Conservation (phyloP, 257 asterid species). For the Dorcoceras hygrometricum region DNA sequence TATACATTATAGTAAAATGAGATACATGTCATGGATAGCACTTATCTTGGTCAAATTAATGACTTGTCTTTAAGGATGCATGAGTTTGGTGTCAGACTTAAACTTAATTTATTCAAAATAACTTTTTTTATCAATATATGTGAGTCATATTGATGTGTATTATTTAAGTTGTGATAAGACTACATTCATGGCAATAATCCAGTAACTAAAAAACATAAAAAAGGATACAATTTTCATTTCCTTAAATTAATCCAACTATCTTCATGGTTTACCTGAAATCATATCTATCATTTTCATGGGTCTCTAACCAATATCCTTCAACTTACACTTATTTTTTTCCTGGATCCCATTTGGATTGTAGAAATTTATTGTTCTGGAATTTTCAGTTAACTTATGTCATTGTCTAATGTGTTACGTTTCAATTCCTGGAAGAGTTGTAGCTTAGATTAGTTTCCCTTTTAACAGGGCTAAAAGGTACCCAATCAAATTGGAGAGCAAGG, state of each 20-base stretch:
- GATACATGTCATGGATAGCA: not conserved
- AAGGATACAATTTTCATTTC: not conserved
- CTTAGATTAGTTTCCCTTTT: constrained; percentile 23
- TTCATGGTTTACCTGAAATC: not conserved
- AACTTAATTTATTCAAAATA: too few species aligned
- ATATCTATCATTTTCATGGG: not conserved
- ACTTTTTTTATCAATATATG: too few species aligned
- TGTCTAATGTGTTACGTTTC: constrained; percentile 14
- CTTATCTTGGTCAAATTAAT: not conserved
- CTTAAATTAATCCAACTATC: not conserved
- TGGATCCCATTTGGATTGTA: constrained; percentile 1
- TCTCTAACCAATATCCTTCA: not conserved
- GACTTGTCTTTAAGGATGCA: not conserved
- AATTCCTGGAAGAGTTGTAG: constrained; percentile 10
- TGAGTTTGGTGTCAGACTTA: not conserved
- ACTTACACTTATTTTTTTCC: not conserved
- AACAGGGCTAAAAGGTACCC: constrained; percentile 92
- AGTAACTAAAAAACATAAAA: not conserved
- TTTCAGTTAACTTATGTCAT: constrained; percentile 1
- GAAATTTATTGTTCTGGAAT: constrained; percentile 16
- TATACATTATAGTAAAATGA: not conserved
- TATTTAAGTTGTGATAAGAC: not conserved
- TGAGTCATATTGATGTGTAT: too few species aligned
- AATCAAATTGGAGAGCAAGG: constrained; percentile 76
- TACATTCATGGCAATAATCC: not conserved